Evolutionary conservation across 2,329 filamentous ascomycete species (phyloP), one percentile per base, ranked within the genome.

Genomic region (Cadophora gregata): DNA sequence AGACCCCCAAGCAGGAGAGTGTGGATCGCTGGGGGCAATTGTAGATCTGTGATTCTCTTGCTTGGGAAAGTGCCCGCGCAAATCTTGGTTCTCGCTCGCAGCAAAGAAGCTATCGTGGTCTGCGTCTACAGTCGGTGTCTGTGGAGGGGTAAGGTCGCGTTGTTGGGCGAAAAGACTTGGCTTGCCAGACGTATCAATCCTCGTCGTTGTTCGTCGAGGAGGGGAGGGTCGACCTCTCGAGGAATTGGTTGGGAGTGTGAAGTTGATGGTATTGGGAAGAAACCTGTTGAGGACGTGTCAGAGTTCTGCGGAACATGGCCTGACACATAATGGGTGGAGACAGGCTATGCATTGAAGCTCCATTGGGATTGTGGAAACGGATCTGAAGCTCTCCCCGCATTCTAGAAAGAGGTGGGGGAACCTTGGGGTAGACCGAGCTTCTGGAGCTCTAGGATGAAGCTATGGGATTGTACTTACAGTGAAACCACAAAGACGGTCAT

Each of bases 251-350:
- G 87, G 86, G 65, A 92, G 84, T 73, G 90, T 89, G 79, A 98
- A 98, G 79, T 97, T 90, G 75, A 97, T 85, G 48, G 95, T 98
- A 78, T 97, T 94, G 38, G 95, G 95, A 42, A 97, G 86, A 77
- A 97, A 97, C 65, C 94, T 97, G 77, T 65, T 25, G 29, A 63
- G 19, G 3, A 10, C 27, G 16, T 56, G 64, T 70, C 67, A 72
- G 69, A 62, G 58, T 65, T 38, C n/a, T 61, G 59, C 45, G 50
- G 14, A 19, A n/a, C 47, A 47, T 19, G 12, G 27, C 3, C 27
- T 45, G 36, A 42, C 58, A 36, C n/a, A 59, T 24, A 51, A 62
- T 6, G 29, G 36, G 64, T 38, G 51, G 31, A 38, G 53, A 36
- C 51, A 56, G 21, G 60, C 53, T 47, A 29, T 33, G 31, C 45